Evolutionary conservation across 805 yeast genomes (phyloP).

Genomic region (Ogataea methanolica): DNA sequence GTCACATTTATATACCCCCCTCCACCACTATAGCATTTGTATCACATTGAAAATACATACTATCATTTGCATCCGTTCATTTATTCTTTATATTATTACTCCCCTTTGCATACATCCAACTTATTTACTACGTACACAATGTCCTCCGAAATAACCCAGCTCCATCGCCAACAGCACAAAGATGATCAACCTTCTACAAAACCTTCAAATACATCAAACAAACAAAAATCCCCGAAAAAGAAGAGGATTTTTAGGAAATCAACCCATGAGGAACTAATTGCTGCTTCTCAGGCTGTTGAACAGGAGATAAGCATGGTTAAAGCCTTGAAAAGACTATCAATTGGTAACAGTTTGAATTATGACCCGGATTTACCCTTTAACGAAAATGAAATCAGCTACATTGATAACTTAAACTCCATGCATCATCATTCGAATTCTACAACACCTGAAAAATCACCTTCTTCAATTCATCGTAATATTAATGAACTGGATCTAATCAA

Average conservation of each 20-base stretch:
- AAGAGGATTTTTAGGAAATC: constrained; percentile 20
- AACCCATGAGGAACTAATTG: constrained; percentile 35
- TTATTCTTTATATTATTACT: no score
- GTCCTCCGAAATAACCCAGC: no score
- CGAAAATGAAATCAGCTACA: constrained; percentile 21
- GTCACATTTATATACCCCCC: no score
- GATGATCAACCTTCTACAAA: no score
- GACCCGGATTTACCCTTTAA: constrained; percentile 67
- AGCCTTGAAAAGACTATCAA: constrained; percentile 67
- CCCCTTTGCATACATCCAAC: no score
- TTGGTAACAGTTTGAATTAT: constrained; percentile 53
- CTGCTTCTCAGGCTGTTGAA: constrained; percentile 75
- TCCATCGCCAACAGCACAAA: no score
- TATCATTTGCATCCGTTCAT: no score
- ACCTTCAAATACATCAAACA: background rate
- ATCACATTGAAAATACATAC: no score
- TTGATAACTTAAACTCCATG: constrained; percentile 10
- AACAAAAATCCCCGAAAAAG: background rate
- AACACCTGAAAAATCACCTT: no score
- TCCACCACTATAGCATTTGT: no score
- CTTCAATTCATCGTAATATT: no score
- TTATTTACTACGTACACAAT: no score
- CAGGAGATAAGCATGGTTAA: constrained; percentile 70
- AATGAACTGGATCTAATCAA: background rate
- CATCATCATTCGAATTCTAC: background rate